Conservation (phyloP, 2,329 filamentous ascomycete species). For the Trichoderma brevicompactum region DNA sequence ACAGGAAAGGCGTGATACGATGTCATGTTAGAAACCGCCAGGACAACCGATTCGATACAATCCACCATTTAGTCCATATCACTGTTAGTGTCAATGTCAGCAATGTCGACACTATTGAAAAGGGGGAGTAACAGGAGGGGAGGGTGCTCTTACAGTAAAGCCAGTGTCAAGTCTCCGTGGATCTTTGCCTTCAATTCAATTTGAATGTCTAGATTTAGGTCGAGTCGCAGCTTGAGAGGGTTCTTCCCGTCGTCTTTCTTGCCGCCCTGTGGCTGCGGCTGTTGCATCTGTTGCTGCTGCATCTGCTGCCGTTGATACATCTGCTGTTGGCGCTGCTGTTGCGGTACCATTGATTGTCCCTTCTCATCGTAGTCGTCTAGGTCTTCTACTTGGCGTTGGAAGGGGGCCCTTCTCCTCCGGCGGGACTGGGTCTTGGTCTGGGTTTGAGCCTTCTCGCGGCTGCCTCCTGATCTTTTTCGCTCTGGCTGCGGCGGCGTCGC, state of each 20-base stretch:
- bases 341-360: constrained; percentile 35
- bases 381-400: constrained; percentile 21
- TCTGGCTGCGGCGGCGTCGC: constrained; percentile 21
- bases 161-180: constrained; percentile 74
- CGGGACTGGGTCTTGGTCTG: constrained; percentile 18
- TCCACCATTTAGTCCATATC: constrained; percentile 27
- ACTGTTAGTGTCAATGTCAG: constrained; percentile 11
- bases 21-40: background rate
- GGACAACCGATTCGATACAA: background rate
- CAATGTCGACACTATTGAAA: background rate
- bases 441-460: constrained; percentile 3
- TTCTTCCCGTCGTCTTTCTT: constrained; percentile 50
- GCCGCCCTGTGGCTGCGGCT: constrained; percentile 34
- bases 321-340: constrained; percentile 38
- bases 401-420: constrained; percentile 32
- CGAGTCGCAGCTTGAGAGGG: constrained; percentile 67
- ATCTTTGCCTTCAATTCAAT: constrained; percentile 81
- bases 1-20: background rate
- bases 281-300: constrained; percentile 34
- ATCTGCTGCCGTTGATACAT: constrained; percentile 29
- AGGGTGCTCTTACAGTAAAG: constrained; percentile 62
- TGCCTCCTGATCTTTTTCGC: background rate
- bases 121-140: too few species aligned
- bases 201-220: constrained; percentile 79
- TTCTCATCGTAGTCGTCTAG: constrained; percentile 28